Evolutionary conservation across 2,329 filamentous ascomycete species (phyloP).

Genomic region (Botrytis fragariae): DNA sequence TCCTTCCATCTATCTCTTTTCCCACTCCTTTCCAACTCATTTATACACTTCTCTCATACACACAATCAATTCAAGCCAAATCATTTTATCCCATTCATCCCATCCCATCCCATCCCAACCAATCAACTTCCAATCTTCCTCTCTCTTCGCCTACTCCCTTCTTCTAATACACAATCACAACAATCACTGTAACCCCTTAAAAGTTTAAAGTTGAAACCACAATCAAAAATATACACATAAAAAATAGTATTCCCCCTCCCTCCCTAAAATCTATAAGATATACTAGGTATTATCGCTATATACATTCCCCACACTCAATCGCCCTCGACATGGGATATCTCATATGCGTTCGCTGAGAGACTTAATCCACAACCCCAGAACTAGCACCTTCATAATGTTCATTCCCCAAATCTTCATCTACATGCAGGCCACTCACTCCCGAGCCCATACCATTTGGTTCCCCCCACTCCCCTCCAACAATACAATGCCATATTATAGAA

Average conservation of each 20-base stretch:
- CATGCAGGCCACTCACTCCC: not conserved
- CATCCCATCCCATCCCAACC: too few relatives aligned
- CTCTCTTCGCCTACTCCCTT: not conserved
- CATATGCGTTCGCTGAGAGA: not conserved
- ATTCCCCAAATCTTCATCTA: not conserved
- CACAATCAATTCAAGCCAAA: not conserved
- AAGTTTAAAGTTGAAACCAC: not conserved
- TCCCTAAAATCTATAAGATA: not conserved
- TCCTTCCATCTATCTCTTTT: too few relatives aligned
- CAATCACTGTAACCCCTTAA: not conserved
- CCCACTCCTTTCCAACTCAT: too few relatives aligned
- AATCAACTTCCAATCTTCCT: not conserved
- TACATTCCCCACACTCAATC: not conserved
- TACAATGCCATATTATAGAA: not conserved
- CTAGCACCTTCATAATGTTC: not conserved
- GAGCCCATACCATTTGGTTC: not conserved
- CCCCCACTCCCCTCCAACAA: not conserved
- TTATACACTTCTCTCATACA: too few relatives aligned
- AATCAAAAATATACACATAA: not conserved
- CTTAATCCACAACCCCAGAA: not conserved
- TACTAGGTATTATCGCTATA: not conserved
- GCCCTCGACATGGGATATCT: not conserved
- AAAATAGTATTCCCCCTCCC: not conserved
- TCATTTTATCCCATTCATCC: not conserved
- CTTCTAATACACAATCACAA: not conserved